Conservation (phyloP, 2,329 filamentous ascomycete genomes). For the Scolecobasidium constrictum region DNA sequence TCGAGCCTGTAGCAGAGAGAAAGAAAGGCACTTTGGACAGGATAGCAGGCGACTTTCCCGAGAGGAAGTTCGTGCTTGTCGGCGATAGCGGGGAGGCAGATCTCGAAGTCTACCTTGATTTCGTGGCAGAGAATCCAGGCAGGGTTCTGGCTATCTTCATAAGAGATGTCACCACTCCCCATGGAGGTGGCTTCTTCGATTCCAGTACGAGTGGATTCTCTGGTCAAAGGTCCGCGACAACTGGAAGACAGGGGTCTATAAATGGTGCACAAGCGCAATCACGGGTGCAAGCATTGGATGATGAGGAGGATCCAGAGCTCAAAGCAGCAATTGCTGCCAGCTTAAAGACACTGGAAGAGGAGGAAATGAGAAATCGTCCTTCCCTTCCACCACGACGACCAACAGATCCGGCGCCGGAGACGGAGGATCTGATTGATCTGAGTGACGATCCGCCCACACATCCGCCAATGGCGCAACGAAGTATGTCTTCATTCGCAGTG, state of each 20-base stretch:
- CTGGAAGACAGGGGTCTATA: slow-evolving; percentile 15
- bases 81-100: slow-evolving; percentile 96
- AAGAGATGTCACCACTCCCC: slow-evolving; percentile 78
- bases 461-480: slow-evolving; percentile 12
- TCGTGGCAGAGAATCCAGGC: slow-evolving; percentile 74
- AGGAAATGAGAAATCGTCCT: slow-evolving; percentile 22
- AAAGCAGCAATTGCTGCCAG: slow-evolving; percentile 37
- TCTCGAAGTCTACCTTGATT: slow-evolving; percentile 90
- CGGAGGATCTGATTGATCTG: slow-evolving; percentile 36
- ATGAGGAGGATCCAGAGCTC: slow-evolving; percentile 35
- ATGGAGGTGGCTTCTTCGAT: slow-evolving; percentile 68
- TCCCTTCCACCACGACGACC: slow-evolving; percentile 24
- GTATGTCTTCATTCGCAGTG: slow-evolving; percentile 15
- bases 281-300: slow-evolving; percentile 20
- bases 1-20: slow-evolving; percentile 89
- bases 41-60: slow-evolving; percentile 80
- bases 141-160: slow-evolving; percentile 85
- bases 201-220: slow-evolving; percentile 29
- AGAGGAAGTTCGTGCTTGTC: slow-evolving; percentile 79
- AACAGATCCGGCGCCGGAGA: slow-evolving; percentile 14
- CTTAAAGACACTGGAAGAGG: slow-evolving; percentile 31
- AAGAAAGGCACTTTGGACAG: slow-evolving; percentile 83
- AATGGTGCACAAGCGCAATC: slow-evolving; percentile 20
- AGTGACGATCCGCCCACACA: slow-evolving; percentile 27
- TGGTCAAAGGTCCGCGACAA: slow-evolving; percentile 11